Evolutionary conservation across 2,329 filamentous ascomycete species (phyloP).

Genomic region (Exophiala viscosa): DNA sequence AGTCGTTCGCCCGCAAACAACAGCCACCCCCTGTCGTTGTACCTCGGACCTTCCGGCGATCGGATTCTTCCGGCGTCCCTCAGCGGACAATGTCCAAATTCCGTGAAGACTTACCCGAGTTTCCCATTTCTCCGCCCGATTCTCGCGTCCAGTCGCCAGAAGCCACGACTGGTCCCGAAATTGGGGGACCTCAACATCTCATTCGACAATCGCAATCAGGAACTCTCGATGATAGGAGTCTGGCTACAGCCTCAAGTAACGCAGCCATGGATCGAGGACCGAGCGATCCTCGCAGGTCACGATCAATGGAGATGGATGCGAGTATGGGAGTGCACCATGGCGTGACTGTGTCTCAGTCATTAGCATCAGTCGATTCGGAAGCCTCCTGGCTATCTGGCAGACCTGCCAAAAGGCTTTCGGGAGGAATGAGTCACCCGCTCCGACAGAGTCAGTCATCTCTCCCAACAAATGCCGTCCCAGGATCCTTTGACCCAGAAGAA

Average conservation of each 20-base stretch:
- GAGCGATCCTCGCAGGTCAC: constrained; percentile 7
- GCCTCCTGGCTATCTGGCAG: constrained; percentile 91
- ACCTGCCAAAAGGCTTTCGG: constrained; percentile 47
- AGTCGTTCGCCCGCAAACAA: constrained; percentile 67
- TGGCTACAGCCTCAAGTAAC: constrained; percentile 31
- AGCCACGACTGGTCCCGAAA: constrained; percentile 34
- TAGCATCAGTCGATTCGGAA: constrained; percentile 93
- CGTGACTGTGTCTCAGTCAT: constrained; percentile 67
- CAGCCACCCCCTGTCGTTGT: constrained; percentile 39
- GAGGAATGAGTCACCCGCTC: constrained; percentile 45
- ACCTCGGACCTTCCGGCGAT: constrained; percentile 44
- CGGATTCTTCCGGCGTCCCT: constrained; percentile 50
- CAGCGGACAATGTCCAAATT: constrained; percentile 87
- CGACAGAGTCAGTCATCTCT: constrained; percentile 46
- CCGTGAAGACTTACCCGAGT: constrained; percentile 83
- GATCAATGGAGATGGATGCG: constrained; percentile 18
- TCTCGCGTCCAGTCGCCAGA: constrained; percentile 78
- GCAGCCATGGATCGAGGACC: constrained; percentile 16
- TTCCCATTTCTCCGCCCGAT: constrained; percentile 78
- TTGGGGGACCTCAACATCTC: not conserved
- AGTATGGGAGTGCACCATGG: constrained; percentile 6
- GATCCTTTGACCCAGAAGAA: constrained; percentile 32
- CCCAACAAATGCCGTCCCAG: constrained; percentile 31
- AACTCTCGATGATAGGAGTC: constrained; percentile 26
- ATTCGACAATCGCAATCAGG: constrained; percentile 20